Evolutionary conservation across 495 filamentous ascomycete species (phyloP).

Genomic region (Penicillium nucicola): DNA sequence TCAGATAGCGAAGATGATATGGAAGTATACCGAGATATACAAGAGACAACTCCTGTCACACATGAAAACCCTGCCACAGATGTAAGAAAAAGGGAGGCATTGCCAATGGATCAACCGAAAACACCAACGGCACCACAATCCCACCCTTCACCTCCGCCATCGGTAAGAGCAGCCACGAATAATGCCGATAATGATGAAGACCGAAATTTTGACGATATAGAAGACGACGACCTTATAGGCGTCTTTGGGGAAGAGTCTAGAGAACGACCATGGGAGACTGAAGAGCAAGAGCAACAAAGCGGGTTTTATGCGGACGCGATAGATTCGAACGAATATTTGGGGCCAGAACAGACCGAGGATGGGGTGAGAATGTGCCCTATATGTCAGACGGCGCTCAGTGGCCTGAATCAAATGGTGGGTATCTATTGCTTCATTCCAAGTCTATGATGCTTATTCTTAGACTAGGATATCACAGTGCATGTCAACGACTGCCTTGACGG

Average conservation of each 20-base stretch:
- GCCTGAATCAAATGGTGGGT: constrained; percentile 55
- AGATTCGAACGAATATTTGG: constrained; percentile 14
- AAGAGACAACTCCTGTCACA: constrained; percentile 7
- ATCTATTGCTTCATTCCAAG: neutral
- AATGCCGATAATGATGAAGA: constrained; percentile 55
- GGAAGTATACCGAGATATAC: constrained; percentile 18
- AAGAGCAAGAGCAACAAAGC: constrained; percentile 21
- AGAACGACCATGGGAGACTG: constrained; percentile 34
- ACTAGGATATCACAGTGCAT: constrained; percentile 59
- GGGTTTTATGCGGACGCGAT: constrained; percentile 10
- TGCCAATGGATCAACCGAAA: constrained; percentile 29
- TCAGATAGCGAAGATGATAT: constrained; percentile 64
- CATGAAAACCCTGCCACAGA: neutral
- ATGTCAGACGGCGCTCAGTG: constrained; percentile 61
- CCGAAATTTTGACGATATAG: constrained; percentile 69
- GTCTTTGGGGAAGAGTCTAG: constrained; percentile 32
- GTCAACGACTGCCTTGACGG: constrained; percentile 94
- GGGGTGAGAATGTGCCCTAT: constrained; percentile 63
- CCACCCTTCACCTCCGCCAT: constrained; percentile 26
- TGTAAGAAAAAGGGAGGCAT: constrained; percentile 5
- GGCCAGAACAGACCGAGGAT: constrained; percentile 38
- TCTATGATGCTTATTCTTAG: constrained; percentile 13
- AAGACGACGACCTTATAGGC: constrained; percentile 41
- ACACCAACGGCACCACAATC: constrained; percentile 45
- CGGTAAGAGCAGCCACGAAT: constrained; percentile 58